These are phyloP conservation scores for Diplosphaera chodatii DNA, from an alignment of 139 green algal species.

Conservation along the genomic window DNA sequence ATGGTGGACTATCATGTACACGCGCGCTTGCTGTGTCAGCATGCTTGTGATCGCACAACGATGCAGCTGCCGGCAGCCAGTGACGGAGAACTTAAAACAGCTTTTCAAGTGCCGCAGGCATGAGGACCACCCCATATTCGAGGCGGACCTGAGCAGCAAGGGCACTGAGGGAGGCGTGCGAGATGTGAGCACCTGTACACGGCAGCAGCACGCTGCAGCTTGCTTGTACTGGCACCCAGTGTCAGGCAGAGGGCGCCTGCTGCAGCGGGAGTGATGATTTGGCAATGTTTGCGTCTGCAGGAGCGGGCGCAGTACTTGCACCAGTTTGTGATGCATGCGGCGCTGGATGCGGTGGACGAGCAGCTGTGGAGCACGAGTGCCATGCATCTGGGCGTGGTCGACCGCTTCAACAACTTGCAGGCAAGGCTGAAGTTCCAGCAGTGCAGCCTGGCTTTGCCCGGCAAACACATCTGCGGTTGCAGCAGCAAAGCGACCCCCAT, in stretches of 20 bases:
- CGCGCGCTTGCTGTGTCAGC: too few relatives aligned
- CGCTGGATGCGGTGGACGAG: slow-evolving; percentile 91
- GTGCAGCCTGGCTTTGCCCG: too few relatives aligned
- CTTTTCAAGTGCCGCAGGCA: slow-evolving; percentile 23
- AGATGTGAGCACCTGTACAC: background rate
- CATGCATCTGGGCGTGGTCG: slow-evolving; percentile 81
- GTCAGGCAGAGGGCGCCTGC: too few relatives aligned
- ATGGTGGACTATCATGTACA: too few relatives aligned
- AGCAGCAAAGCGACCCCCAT: too few relatives aligned
- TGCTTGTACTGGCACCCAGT: too few relatives aligned
- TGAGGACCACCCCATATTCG: slow-evolving; percentile 76
- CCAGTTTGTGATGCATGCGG: slow-evolving; percentile 93
- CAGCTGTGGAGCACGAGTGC: slow-evolving; percentile 70
- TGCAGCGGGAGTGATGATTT: too few relatives aligned
- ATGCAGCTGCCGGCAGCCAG: too few relatives aligned
- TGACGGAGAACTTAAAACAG: too few relatives aligned
- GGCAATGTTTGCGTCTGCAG: slow-evolving; percentile 11
- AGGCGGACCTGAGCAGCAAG: slow-evolving; percentile 60
- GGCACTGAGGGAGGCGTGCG: background rate
- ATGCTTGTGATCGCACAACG: too few relatives aligned
- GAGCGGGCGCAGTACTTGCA: slow-evolving; percentile 90
- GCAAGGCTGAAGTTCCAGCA: slow-evolving; percentile 1
- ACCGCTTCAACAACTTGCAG: slow-evolving; percentile 90
- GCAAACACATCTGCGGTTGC: too few relatives aligned
- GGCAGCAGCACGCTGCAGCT: too few relatives aligned